phyloP scores from a whole-genome alignment of 345 rosid species.

The Citrus unshiu region DNA sequence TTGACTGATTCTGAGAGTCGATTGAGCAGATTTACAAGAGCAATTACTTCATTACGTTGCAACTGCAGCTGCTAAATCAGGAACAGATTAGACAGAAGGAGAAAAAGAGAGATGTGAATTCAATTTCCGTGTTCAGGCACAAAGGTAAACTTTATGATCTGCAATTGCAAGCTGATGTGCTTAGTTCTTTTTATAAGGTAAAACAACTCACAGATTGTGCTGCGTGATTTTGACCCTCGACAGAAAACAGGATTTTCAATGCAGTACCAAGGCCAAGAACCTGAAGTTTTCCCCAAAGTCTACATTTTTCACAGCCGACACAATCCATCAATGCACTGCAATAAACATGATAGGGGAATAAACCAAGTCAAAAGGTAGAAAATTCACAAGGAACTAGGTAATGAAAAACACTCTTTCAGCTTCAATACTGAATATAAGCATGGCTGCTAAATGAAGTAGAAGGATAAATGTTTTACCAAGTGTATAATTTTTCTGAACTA shows the following conservation, averaged over 20 bases:
- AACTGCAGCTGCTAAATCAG: slow-evolving; percentile 45
- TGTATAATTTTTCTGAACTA: no score
- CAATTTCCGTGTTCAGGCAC: background rate
- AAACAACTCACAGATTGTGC: slow-evolving; percentile 26
- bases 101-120: background rate
- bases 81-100: background rate
- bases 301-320: slow-evolving; percentile 95
- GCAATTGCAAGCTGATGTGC: slow-evolving; percentile 9
- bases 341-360: background rate
- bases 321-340: slow-evolving; percentile 97
- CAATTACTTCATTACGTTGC: slow-evolving; percentile 79
- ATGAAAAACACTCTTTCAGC: background rate
- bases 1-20: slow-evolving; percentile 69
- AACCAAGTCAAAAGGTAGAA: background rate
- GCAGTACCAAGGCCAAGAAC: slow-evolving; percentile 95
- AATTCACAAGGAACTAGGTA: background rate
- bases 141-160: slow-evolving; percentile 11
- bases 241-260: slow-evolving; percentile 81
- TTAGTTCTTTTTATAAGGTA: slow-evolving; percentile 24
- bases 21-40: slow-evolving; percentile 66
- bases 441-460: background rate
- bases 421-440: background rate
- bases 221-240: slow-evolving; percentile 33
- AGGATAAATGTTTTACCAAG: background rate
- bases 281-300: slow-evolving; percentile 99